A percentile compares a stretch with the other conserved stretches of the same genome.
Evolutionary conservation across 129 eudicot genomes (phyloP).

Genomic region (Mikania micrantha): DNA sequence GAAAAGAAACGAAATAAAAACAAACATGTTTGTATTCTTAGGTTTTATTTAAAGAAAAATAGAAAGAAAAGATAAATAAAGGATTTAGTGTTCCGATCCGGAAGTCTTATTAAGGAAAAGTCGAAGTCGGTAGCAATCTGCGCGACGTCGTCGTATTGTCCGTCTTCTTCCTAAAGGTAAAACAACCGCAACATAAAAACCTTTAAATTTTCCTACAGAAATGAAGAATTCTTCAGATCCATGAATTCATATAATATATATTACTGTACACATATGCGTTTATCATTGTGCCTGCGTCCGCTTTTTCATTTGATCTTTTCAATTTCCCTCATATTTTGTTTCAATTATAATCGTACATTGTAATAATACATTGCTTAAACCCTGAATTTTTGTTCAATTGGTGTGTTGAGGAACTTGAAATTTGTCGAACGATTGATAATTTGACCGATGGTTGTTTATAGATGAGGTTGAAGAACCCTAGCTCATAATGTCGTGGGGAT

Average conservation of each 20-base stretch:
- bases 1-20: too few relatives aligned
- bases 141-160: slow-evolving; percentile 31
- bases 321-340: slow-evolving; percentile 9
- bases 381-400: slow-evolving; percentile 19
- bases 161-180: slow-evolving; percentile 40
- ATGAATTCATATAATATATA: slow-evolving; percentile 3
- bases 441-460: slow-evolving; percentile 8
- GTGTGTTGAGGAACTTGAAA: background rate
- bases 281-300: slow-evolving; percentile 2
- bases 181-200: slow-evolving; percentile 26
- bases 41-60: too few relatives aligned
- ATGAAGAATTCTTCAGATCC: slow-evolving; percentile 11
- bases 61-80: too few relatives aligned
- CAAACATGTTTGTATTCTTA: too few relatives aligned
- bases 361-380: slow-evolving; percentile 31
- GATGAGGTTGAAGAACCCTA: slow-evolving; percentile 26
- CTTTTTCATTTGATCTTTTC: background rate
- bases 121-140: slow-evolving; percentile 21
- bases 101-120: too few relatives aligned
- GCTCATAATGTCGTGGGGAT: slow-evolving; percentile 90
- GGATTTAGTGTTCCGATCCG: too few relatives aligned
- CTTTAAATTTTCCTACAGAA: background rate
- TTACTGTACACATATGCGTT: slow-evolving; percentile 10
- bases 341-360: slow-evolving; percentile 15
- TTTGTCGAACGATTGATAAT: background rate